Evolutionary conservation across 1,139 yeast species (phyloP), one percentile per base, ranked within the genome.

Genomic region (Groenewaldozyma sp.): DNA sequence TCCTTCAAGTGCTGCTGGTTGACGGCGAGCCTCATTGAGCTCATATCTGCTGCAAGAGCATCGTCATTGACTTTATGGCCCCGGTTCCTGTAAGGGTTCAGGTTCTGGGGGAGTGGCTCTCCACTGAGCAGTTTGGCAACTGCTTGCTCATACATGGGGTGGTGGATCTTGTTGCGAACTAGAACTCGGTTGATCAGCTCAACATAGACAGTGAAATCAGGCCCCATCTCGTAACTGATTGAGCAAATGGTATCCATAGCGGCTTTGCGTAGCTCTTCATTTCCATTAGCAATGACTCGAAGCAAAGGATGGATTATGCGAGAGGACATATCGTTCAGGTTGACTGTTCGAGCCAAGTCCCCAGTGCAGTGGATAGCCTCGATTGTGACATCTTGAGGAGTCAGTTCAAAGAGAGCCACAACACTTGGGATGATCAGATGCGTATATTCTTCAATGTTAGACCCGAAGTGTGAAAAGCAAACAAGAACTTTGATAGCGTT

Each of bases 321-420:
- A 2, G 96, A 82, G 0, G 95, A 81, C 87, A 87, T 82, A 52
- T 91, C 97, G 44, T 77, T 78, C 44, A 93, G 64, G 49, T 79
- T 73, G 3, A 88, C 82, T 31, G 71, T 73, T 50, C 77, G 76
- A 1, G 95, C 78, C 20, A 93, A 61, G 51, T 83, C 80, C 1
- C 96, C 96, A 31, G 91, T 68, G 0, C 95, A 78, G 42, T 82
- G 83, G 42, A 93, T 80, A 0, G 97, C 88, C 24, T 86, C 78
- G 43, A 73, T 73, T 42, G 88, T 67, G 35, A 88, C 68, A 17
- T 63, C 56, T 3, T 59, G 70, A 38, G 69, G 73, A 4, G 84
- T 79, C 44, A 66, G 74, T 55, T 91, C 95, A 55, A 88, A 82
- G 67, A 88, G 64, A 44, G 76, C 73, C 1, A 88, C 93, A 29